Percentiles rank a stretch among this genome's conserved stretches.
phyloP scores from a whole-genome alignment of 140 eudicot species.

The Senecio squalidus region DNA sequence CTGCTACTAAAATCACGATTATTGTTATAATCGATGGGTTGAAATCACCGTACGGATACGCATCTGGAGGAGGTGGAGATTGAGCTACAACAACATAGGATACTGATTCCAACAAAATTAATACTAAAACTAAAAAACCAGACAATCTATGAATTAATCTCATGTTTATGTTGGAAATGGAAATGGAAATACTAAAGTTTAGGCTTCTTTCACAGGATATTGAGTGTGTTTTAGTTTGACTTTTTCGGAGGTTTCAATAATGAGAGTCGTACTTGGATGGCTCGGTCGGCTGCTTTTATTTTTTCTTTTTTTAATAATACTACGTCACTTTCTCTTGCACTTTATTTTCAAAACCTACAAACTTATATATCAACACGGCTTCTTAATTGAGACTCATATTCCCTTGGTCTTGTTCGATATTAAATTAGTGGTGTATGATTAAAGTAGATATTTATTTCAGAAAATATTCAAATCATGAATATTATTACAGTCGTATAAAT shows the following conservation, averaged over 20 bases:
- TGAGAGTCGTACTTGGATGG: slow-evolving; percentile 23
- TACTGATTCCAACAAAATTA: not conserved
- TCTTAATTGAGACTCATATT: too few relatives aligned
- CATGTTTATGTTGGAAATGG: not conserved
- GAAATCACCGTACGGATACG: slow-evolving; percentile 27
- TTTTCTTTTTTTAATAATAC: not conserved
- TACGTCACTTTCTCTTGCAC: too few relatives aligned
- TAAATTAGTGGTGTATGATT: too few relatives aligned
- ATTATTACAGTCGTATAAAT: too few relatives aligned
- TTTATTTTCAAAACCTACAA: too few relatives aligned
- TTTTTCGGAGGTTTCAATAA: slow-evolving; percentile 2
- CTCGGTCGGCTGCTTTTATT: slow-evolving; percentile 2
- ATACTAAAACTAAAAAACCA: not conserved
- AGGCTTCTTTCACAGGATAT: not conserved
- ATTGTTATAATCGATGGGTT: slow-evolving; percentile 59
- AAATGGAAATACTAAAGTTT: not conserved
- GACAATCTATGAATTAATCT: not conserved
- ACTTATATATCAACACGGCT: too few relatives aligned
- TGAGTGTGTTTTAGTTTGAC: slow-evolving; percentile 17
- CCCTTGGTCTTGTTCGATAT: too few relatives aligned
- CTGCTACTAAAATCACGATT: slow-evolving; percentile 43
- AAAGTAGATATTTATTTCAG: too few relatives aligned
- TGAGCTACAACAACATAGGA: slow-evolving; percentile 26
- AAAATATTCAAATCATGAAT: too few relatives aligned
- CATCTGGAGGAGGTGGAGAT: slow-evolving; percentile 20